phyloP scores from a whole-genome alignment of 2,329 filamentous ascomycete species.

The Paraphaeosphaeria minitans region DNA sequence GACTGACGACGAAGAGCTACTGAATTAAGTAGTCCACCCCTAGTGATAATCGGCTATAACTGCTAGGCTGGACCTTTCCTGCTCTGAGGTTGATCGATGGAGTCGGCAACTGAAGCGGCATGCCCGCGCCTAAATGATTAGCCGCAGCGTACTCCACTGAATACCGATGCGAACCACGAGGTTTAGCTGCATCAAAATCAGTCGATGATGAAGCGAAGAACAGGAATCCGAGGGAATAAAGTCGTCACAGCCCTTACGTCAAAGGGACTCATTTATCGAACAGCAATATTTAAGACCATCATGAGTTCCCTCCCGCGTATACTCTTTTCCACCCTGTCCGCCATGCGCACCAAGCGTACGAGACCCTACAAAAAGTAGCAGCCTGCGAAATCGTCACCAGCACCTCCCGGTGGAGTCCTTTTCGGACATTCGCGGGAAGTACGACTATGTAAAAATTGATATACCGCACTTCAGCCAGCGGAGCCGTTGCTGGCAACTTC shows the following conservation, averaged over 20 bases:
- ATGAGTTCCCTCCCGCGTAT: neutral
- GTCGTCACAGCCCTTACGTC: neutral
- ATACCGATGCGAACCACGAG: neutral
- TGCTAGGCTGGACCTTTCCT: too few species aligned
- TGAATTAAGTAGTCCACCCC: too few species aligned
- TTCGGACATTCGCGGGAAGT: neutral
- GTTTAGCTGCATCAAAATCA: neutral
- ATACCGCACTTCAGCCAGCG: conserved; percentile 74
- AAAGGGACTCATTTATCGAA: neutral
- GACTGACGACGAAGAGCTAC: too few species aligned
- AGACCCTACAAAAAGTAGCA: neutral
- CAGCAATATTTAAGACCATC: neutral
- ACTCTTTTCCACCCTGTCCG: neutral
- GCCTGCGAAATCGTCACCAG: neutral
- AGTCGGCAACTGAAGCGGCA: neutral
- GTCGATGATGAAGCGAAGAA: neutral
- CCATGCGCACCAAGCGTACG: neutral
- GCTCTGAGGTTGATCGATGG: too few species aligned
- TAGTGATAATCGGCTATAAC: too few species aligned
- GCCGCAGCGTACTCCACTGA: neutral
- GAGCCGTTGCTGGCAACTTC: conserved; percentile 64
- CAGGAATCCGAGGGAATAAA: neutral
- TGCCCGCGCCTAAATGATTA: neutral
- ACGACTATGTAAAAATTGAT: conserved; percentile 65
- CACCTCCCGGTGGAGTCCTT: neutral